Evolutionary conservation across 164 flowering plant species (phyloP).

Genomic region (Annona cherimola): DNA sequence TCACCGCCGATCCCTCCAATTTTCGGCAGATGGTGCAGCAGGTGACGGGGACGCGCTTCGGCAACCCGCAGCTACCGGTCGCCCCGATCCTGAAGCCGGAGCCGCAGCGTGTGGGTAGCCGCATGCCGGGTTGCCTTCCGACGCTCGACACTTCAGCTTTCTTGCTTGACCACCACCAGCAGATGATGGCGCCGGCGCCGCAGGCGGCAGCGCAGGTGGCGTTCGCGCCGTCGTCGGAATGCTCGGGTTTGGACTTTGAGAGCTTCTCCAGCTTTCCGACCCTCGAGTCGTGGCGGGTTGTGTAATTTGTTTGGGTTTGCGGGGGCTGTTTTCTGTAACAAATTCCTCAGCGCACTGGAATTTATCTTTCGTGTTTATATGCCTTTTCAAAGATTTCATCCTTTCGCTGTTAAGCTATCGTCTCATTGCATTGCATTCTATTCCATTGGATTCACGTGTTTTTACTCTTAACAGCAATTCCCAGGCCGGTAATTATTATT

Average conservation of each 20-base stretch:
- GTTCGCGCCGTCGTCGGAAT: constrained; percentile 14
- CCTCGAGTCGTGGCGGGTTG: constrained; percentile 77
- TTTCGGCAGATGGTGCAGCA: constrained; percentile 98
- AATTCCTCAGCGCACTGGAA: not conserved
- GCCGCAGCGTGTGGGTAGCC: constrained; percentile 43
- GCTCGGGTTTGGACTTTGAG: constrained; percentile 34
- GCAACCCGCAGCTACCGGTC: constrained; percentile 20
- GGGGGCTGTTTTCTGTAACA: not conserved
- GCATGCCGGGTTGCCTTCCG: constrained; percentile 38
- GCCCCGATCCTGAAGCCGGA: constrained; percentile 62
- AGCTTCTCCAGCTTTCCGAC: constrained; percentile 63
- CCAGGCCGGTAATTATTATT: too few species aligned
- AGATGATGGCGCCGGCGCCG: constrained; percentile 16
- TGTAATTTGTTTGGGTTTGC: constrained; percentile 19
- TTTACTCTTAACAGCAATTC: too few species aligned
- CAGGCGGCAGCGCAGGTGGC: constrained; percentile 8
- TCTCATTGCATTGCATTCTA: too few species aligned
- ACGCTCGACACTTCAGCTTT: constrained; percentile 75
- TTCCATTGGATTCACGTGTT: too few species aligned
- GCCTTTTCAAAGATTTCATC: not conserved
- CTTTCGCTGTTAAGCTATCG: not conserved
- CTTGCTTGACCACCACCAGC: constrained; percentile 34
- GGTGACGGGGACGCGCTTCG: constrained; percentile 69
- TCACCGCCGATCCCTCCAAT: constrained; percentile 79
- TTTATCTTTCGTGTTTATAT: not conserved